Percentiles rank a stretch among this genome's conserved stretches.
These are phyloP conservation scores for Trichoderma lentiforme DNA, from an alignment of 2,329 filamentous ascomycete genomes.

Conservation along the genomic window DNA sequence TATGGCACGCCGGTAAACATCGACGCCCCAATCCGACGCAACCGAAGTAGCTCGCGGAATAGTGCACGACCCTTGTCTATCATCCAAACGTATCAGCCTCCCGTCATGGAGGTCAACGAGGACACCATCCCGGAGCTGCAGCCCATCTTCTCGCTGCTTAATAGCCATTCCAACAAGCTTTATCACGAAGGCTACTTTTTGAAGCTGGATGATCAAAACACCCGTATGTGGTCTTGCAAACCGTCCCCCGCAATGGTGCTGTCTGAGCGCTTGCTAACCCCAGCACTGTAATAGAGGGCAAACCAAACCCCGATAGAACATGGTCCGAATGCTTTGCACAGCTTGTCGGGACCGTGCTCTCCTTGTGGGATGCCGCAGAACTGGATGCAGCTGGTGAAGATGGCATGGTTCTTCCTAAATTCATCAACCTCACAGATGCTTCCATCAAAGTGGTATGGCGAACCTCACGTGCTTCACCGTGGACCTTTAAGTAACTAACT, in stretches of 20 bases:
- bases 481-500: not conserved
- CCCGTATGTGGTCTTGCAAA: conserved; percentile 56
- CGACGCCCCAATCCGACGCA: conserved; percentile 44
- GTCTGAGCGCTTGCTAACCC: not conserved
- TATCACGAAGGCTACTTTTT: conserved; percentile 98
- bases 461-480: not conserved
- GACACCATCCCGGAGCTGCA: conserved; percentile 90
- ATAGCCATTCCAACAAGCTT: conserved; percentile 91
- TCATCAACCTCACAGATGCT: conserved; percentile 95
- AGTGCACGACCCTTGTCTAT: conserved; percentile 76
- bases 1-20: conserved; percentile 44
- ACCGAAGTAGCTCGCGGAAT: conserved; percentile 44
- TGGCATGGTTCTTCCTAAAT: conserved; percentile 82
- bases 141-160: conserved; percentile 90
- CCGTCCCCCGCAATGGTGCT: not conserved
- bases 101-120: conserved; percentile 76
- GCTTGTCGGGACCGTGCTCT: conserved; percentile 89
- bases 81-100: conserved; percentile 80
- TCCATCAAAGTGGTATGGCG: conserved; percentile 88
- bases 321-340: conserved; percentile 98
- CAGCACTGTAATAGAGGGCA: conserved; percentile 61
- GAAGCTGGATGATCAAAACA: conserved; percentile 92
- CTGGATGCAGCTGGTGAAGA: conserved; percentile 83
- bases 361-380: conserved; percentile 91
- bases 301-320: conserved; percentile 77